Evolutionary conservation across 495 filamentous ascomycete species (phyloP).

Genomic region (Lepraria neglecta): DNA sequence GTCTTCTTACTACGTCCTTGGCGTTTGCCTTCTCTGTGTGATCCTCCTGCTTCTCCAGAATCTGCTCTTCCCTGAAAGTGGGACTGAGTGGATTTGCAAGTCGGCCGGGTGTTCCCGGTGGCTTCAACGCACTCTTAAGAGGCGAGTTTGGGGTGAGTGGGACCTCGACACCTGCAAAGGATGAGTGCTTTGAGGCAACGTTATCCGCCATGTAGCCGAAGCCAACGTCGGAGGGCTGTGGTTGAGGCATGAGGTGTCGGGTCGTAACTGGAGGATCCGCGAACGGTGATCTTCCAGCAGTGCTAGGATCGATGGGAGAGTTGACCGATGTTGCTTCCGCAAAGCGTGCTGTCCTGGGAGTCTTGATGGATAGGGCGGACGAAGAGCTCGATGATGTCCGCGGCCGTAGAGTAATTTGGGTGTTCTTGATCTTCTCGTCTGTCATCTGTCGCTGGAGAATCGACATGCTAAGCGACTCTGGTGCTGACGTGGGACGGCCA

Average conservation of each 20-base stretch:
- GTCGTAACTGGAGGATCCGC: constrained; percentile 53
- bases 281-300: constrained; percentile 55
- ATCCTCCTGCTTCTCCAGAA: constrained; percentile 73
- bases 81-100: constrained; percentile 68
- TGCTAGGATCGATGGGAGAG: constrained; percentile 64
- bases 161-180: constrained; percentile 38
- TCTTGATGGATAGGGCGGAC: constrained; percentile 59
- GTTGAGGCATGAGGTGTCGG: constrained; percentile 52
- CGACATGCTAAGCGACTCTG: constrained; percentile 26
- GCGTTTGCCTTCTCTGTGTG: constrained; percentile 73
- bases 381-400: constrained; percentile 43
- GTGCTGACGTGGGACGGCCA: constrained; percentile 23
- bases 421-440: constrained; percentile 23
- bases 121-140: constrained; percentile 78
- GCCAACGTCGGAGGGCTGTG: constrained; percentile 75
- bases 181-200: constrained; percentile 45
- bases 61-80: constrained; percentile 79
- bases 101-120: constrained; percentile 69
- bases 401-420: constrained; percentile 19
- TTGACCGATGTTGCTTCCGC: constrained; percentile 84
- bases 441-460: constrained; percentile 16
- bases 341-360: constrained; percentile 77
- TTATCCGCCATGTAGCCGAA: constrained; percentile 78
- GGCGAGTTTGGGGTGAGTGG: constrained; percentile 63
- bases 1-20: constrained; percentile 62